Evolutionary conservation across 208 protist species (phyloP).

Genomic region (Angomonas desouzai): DNA sequence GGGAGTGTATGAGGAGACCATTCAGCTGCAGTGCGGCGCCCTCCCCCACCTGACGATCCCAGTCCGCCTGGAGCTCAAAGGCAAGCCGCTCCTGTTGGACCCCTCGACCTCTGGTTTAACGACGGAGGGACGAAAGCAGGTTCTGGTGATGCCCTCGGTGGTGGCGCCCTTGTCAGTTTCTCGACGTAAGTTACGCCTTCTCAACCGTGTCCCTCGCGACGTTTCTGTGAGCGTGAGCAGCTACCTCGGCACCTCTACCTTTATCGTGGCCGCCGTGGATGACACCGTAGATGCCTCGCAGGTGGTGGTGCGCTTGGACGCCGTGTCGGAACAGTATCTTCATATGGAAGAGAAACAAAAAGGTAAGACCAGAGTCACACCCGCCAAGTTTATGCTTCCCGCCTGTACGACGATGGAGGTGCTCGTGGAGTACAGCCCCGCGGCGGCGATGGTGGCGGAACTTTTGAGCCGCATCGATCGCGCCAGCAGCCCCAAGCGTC

Average conservation of each 20-base stretch:
- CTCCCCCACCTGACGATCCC: slow-evolving; percentile 50
- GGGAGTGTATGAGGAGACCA: slow-evolving; percentile 64
- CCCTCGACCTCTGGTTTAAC: slow-evolving; percentile 70
- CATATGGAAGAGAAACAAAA: slow-evolving; percentile 30
- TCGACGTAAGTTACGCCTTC: slow-evolving; percentile 52
- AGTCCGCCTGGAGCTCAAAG: slow-evolving; percentile 54
- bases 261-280: slow-evolving; percentile 71
- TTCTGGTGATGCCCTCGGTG: slow-evolving; percentile 84
- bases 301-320: slow-evolving; percentile 57
- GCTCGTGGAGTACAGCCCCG: slow-evolving; percentile 72
- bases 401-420: slow-evolving; percentile 64
- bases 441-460: slow-evolving; percentile 15
- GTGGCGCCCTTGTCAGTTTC: slow-evolving; percentile 72
- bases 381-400: slow-evolving; percentile 58
- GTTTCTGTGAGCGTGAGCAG: slow-evolving; percentile 67
- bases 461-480: neutral
- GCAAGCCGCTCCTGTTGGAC: slow-evolving; percentile 80
- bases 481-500: neutral
- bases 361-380: slow-evolving; percentile 44
- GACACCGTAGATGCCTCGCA: slow-evolving; percentile 44
- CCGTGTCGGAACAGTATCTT: slow-evolving; percentile 36
- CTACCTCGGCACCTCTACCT: slow-evolving; percentile 53
- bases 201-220: slow-evolving; percentile 88
- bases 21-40: slow-evolving; percentile 49
- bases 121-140: slow-evolving; percentile 46